Evolutionary conservation across 208 protist species (phyloP).

Genomic region (Paratrypanosoma confusum): DNA sequence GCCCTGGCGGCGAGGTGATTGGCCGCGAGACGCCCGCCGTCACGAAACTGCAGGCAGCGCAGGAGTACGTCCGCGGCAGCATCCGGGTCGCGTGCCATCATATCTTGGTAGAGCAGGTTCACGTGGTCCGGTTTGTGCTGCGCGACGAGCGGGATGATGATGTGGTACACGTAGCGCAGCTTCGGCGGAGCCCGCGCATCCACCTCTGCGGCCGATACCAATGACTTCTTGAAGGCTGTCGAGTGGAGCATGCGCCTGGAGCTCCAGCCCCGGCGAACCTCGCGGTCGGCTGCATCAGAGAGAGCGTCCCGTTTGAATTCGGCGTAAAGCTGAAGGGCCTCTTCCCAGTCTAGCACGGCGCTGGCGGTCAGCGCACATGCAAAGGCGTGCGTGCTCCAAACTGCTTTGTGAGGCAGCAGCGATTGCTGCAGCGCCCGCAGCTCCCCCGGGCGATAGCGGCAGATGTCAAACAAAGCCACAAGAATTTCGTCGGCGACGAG

Average conservation of each 20-base stretch:
- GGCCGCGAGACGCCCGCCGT: conserved; percentile 21
- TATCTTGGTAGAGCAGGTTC: conserved; percentile 31
- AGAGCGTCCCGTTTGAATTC: conserved; percentile 21
- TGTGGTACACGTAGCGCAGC: conserved; percentile 62
- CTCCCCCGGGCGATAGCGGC: conserved; percentile 22
- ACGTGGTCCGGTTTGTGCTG: conserved; percentile 27
- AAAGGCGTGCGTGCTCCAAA: conserved; percentile 53
- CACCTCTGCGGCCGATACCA: not conserved
- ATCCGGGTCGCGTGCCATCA: conserved; percentile 42
- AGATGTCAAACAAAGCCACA: conserved; percentile 47
- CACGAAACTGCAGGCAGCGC: conserved; percentile 27
- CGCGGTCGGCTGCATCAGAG: conserved; percentile 12
- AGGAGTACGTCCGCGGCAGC: conserved; percentile 57
- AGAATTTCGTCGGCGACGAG: conserved; percentile 52
- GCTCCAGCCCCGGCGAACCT: conserved; percentile 17
- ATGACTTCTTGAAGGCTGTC: no score
- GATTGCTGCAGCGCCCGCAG: conserved; percentile 37
- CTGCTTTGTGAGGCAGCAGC: conserved; percentile 30
- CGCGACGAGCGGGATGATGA: conserved; percentile 55
- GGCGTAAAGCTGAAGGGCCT: conserved; percentile 41
- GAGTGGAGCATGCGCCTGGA: no score
- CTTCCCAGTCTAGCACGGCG: conserved; percentile 30
- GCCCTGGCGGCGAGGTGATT: conserved; percentile 11
- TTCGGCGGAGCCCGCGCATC: not conserved
- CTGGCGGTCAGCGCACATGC: conserved; percentile 63